These are phyloP conservation scores for Penicillium oxalicum DNA, from an alignment of 2,329 filamentous ascomycete species.

Conservation along the genomic window DNA sequence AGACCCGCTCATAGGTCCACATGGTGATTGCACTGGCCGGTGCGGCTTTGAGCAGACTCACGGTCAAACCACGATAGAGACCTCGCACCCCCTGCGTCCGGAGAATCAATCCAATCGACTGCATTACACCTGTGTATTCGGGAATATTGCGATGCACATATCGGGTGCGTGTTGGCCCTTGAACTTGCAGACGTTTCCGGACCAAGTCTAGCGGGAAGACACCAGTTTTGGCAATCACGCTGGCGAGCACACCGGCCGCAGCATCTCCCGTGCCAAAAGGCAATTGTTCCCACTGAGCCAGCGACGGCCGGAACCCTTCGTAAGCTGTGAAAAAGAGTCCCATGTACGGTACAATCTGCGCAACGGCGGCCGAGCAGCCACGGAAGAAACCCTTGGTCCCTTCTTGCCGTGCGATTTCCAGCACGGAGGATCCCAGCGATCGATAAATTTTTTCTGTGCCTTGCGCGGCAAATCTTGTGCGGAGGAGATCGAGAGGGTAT, in stretches of 20 bases:
- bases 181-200: conserved; percentile 87
- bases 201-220: conserved; percentile 93
- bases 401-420: conserved; percentile 69
- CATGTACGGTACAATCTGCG: conserved; percentile 93
- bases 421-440: conserved; percentile 62
- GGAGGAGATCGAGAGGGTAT: conserved; percentile 87
- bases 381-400: conserved; percentile 78
- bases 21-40: conserved; percentile 89
- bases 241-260: conserved; percentile 71
- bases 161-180: conserved; percentile 71
- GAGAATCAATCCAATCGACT: conserved; percentile 63
- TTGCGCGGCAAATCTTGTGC: conserved; percentile 95
- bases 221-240: conserved; percentile 74
- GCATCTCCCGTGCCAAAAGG: conserved; percentile 78
- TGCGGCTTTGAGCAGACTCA: conserved; percentile 87
- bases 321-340: conserved; percentile 91
- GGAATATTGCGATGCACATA: conserved; percentile 89
- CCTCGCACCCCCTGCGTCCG: conserved; percentile 69
- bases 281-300: conserved; percentile 44
- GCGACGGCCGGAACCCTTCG: conserved; percentile 62
- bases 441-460: conserved; percentile 73
- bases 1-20: conserved; percentile 82
- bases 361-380: conserved; percentile 72
- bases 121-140: conserved; percentile 64
- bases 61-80: conserved; percentile 78